A percentile compares a stretch with the other conserved stretches of the same genome.
Conservation (phyloP, 2,329 filamentous ascomycete genomes). For the Talaromyces sp. region DNA sequence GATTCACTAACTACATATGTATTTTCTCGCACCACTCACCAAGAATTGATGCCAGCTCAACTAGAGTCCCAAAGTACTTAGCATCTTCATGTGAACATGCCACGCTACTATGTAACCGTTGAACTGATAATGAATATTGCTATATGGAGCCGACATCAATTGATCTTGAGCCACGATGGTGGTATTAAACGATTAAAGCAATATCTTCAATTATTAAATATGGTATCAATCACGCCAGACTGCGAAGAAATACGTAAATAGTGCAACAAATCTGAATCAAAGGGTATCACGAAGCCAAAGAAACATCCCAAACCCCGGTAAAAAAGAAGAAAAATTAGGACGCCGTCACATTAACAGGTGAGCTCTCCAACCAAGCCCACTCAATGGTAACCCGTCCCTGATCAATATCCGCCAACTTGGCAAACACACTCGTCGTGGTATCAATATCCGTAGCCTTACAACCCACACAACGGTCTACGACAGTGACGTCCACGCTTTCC, state of each 20-base stretch:
- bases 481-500: conserved; percentile 52
- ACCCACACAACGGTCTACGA: conserved; percentile 62
- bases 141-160: too few relatives aligned
- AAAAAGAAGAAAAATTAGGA: conserved; percentile 5
- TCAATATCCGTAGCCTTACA: conserved; percentile 46
- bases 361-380: conserved; percentile 46
- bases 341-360: conserved; percentile 20
- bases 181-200: too few relatives aligned
- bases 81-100: too few relatives aligned
- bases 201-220: neutral
- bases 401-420: conserved; percentile 40
- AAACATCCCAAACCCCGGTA: neutral
- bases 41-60: too few relatives aligned
- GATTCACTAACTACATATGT: too few relatives aligned
- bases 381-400: conserved; percentile 43
- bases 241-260: neutral
- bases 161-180: too few relatives aligned
- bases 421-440: conserved; percentile 44
- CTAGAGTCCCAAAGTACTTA: too few relatives aligned
- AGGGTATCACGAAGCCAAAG: neutral
- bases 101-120: too few relatives aligned
- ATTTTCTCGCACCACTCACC: too few relatives aligned
- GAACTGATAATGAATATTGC: too few relatives aligned
- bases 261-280: neutral
- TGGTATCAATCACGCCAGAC: neutral